Conservation (phyloP, 257 asterid species). For the Henckelia pumila region DNA sequence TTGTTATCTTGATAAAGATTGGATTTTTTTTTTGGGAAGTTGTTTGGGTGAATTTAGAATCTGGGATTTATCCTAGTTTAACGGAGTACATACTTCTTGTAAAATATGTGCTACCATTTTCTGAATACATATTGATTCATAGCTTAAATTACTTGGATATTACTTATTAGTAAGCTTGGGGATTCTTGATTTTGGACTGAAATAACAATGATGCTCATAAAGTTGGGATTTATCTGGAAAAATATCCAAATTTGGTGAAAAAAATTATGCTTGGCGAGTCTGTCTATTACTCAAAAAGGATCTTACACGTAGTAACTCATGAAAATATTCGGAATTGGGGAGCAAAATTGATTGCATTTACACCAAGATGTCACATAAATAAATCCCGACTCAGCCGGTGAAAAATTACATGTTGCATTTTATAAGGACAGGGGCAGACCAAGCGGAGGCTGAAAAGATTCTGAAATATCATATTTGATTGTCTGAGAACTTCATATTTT, state of each 20-base stretch:
- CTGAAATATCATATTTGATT: not conserved
- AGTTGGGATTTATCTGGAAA: not conserved
- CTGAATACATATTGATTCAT: not conserved
- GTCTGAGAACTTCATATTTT: not conserved
- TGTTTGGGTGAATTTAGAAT: not conserved
- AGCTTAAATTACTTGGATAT: conserved; percentile 6
- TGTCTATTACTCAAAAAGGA: not conserved
- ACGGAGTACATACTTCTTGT: too few relatives aligned
- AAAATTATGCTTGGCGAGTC: not conserved
- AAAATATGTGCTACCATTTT: not conserved
- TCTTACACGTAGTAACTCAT: not conserved
- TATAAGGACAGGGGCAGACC: not conserved
- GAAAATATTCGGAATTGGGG: not conserved
- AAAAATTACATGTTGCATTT: not conserved
- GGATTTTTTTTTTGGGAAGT: not conserved
- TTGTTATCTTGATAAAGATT: not conserved
- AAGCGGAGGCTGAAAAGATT: not conserved
- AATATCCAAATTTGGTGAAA: not conserved
- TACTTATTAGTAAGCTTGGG: not conserved
- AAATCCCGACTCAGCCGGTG: not conserved
- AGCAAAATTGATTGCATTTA: not conserved
- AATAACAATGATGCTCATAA: not conserved
- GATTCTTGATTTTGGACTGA: not conserved
- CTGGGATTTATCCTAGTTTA: not conserved
- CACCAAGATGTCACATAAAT: not conserved